Conservation (phyloP, 208 protist species). For the Trypanosoma theileri region DNA sequence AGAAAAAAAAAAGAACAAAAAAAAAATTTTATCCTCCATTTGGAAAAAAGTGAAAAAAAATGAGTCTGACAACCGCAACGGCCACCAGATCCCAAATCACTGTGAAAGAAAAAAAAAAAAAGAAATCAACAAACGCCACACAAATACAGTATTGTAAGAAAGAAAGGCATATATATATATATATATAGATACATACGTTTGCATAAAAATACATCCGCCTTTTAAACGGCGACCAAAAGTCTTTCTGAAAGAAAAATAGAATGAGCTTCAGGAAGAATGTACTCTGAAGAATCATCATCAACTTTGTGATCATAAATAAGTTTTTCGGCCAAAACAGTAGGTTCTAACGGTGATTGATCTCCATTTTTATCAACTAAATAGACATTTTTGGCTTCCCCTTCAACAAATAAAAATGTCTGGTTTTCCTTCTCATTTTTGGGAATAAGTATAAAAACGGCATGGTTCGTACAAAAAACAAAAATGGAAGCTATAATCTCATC, state of each 20-base stretch:
- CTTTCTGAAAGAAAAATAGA: slow-evolving; percentile 7
- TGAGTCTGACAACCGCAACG: no score
- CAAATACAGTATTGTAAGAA: neutral
- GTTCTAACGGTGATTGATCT: neutral
- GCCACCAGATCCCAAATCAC: no score
- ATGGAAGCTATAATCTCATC: neutral
- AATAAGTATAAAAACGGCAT: slow-evolving; percentile 18
- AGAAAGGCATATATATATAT: neutral
- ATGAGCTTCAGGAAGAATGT: slow-evolving; percentile 9
- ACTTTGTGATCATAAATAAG: slow-evolving; percentile 20
- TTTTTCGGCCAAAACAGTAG: slow-evolving; percentile 13
- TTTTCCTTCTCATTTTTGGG: neutral
- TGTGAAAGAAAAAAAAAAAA: neutral
- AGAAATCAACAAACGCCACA: neutral
- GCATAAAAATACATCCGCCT: no score
- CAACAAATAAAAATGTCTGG: slow-evolving; percentile 21
- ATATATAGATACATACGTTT: no score
- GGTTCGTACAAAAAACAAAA: slow-evolving; percentile 9
- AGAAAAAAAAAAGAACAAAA: slow-evolving; percentile 11
- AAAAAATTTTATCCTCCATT: no score
- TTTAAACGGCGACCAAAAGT: slow-evolving; percentile 17
- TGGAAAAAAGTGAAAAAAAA: slow-evolving; percentile 23
- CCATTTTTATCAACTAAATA: neutral
- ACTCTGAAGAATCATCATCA: slow-evolving; percentile 26
- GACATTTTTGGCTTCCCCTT: slow-evolving; percentile 1